Evolutionary conservation across 2,329 filamentous ascomycete genomes (phyloP).

Genomic region (Sporothrix protearum): DNA sequence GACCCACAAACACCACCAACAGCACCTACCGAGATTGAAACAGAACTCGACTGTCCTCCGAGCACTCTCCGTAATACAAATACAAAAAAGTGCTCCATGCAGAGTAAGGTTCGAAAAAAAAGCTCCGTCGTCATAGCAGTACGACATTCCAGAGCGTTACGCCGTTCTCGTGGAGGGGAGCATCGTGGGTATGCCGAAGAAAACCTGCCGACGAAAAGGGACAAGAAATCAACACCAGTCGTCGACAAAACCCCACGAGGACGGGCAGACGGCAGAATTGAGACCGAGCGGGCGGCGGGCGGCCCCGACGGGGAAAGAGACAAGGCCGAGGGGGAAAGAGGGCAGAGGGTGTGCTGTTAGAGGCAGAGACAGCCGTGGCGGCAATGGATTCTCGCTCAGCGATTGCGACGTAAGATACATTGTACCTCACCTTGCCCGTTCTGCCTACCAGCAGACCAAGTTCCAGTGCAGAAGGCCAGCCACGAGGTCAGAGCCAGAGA

Average conservation of each 20-base stretch:
- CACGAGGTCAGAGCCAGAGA: conserved; percentile 7
- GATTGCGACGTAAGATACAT: no score
- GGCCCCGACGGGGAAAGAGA: not conserved
- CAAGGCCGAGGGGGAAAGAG: not conserved
- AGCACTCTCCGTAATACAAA: not conserved
- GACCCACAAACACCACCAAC: not conserved
- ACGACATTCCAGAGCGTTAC: not conserved
- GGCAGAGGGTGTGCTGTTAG: not conserved
- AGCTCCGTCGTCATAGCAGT: not conserved
- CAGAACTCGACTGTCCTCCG: not conserved
- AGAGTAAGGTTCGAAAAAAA: not conserved
- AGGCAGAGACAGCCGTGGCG: not conserved
- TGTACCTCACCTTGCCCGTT: not conserved
- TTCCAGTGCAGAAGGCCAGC: not conserved
- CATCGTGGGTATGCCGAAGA: not conserved
- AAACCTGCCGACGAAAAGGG: not conserved
- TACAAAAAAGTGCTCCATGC: not conserved
- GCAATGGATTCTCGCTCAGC: not conserved
- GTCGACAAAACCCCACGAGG: not conserved
- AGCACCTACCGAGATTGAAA: not conserved
- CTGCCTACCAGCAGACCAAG: not conserved
- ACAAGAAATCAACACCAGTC: not conserved
- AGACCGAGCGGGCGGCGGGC: not conserved
- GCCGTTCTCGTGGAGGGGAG: not conserved
- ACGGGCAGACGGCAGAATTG: not conserved